These are phyloP conservation scores for Lyophyllum atratum DNA, from an alignment of 768 basidiomycete genomes.

Conservation along the genomic window DNA sequence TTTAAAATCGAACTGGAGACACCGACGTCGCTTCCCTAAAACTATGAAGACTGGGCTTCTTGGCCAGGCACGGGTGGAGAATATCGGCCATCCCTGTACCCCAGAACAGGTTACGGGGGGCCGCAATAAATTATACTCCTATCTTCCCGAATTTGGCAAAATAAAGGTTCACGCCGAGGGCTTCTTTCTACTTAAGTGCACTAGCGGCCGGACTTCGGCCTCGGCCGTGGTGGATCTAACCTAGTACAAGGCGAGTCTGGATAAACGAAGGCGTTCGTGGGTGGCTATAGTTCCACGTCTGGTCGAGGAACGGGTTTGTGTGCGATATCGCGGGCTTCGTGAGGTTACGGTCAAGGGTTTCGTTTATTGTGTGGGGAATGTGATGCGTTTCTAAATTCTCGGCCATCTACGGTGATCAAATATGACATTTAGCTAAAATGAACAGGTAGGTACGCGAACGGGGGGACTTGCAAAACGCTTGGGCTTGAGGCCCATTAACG, in stretches of 20 bases:
- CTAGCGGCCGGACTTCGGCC: background rate
- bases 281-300: background rate
- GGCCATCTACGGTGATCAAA: background rate
- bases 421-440: background rate
- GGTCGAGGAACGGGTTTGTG: background rate
- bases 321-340: background rate
- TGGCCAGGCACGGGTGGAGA: slow-evolving; percentile 6
- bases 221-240: background rate
- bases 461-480: background rate
- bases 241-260: background rate
- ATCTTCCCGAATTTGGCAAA: background rate
- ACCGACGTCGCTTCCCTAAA: slow-evolving; percentile 1
- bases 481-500: background rate
- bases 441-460: background rate
- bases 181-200: background rate
- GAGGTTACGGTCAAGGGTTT: background rate
- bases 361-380: background rate
- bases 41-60: background rate
- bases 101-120: background rate
- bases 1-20: background rate
- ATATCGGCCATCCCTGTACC: background rate
- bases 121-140: background rate
- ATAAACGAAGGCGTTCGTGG: background rate
- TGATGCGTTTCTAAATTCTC: background rate
- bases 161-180: background rate